phyloP scores from a whole-genome alignment of 75 land plant genomes.

The Pinus tabuliformis region DNA sequence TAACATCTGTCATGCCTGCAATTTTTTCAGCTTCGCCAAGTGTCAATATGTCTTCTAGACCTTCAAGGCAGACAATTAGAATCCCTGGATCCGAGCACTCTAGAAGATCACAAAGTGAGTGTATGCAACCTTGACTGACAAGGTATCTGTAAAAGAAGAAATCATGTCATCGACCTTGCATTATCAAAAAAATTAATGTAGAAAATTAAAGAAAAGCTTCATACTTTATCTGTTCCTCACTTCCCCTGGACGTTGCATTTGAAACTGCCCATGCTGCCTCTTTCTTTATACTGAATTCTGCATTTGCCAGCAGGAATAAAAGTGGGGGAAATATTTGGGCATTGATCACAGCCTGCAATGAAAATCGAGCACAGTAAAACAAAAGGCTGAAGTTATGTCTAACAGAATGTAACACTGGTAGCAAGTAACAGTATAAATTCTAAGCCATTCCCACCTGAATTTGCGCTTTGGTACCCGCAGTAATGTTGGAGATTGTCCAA shows the following conservation, averaged over 20 bases:
- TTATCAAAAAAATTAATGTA: neutral
- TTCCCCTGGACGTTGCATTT: slow-evolving; percentile 82
- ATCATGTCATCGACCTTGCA: neutral
- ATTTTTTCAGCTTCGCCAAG: slow-evolving; percentile 49
- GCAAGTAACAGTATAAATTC: no score
- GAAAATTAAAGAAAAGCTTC: neutral
- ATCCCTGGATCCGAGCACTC: slow-evolving; percentile 17
- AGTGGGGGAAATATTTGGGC: slow-evolving; percentile 78
- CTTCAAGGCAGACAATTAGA: slow-evolving; percentile 79
- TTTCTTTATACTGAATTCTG: slow-evolving; percentile 85
- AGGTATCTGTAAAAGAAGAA: slow-evolving; percentile 19
- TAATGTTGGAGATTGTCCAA: no score
- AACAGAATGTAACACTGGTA: no score
- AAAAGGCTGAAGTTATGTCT: no score
- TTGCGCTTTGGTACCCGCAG: no score
- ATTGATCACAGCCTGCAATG: slow-evolving; percentile 70
- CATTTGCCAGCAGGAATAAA: slow-evolving; percentile 63
- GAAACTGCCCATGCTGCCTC: slow-evolving; percentile 96
- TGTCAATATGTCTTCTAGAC: slow-evolving; percentile 82
- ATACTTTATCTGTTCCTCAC: slow-evolving; percentile 14
- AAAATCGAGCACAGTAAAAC: neutral
- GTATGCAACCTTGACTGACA: slow-evolving; percentile 63
- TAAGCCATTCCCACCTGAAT: no score
- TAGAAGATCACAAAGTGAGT: slow-evolving; percentile 78
- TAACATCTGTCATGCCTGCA: slow-evolving; percentile 27